Evolutionary conservation across 495 filamentous ascomycete genomes (phyloP).

Genomic region (Haplographium delicatum): DNA sequence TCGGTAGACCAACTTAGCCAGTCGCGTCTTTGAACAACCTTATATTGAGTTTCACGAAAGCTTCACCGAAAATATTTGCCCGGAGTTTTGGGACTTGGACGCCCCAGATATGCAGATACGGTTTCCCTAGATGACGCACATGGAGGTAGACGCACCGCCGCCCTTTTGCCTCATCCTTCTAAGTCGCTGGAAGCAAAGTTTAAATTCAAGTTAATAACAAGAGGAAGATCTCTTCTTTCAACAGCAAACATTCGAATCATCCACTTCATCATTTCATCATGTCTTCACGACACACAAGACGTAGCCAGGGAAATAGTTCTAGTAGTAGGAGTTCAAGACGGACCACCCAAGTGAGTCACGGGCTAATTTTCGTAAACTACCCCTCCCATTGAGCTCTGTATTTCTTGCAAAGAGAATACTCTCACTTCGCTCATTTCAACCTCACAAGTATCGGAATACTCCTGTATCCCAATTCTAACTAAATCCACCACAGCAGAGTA

Average conservation of each 20-base stretch:
- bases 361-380: slow-evolving; percentile 19
- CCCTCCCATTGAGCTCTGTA: slow-evolving; percentile 3
- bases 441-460: not conserved
- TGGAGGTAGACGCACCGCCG: not conserved
- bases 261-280: slow-evolving; percentile 4
- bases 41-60: not conserved
- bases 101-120: not conserved
- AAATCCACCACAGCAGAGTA: slow-evolving; percentile 13
- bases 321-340: slow-evolving; percentile 13
- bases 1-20: not conserved
- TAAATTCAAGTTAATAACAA: not conserved
- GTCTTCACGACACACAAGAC: slow-evolving; percentile 15
- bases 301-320: slow-evolving; percentile 9
- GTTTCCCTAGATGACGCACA: not conserved
- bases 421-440: not conserved
- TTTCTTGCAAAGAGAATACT: not conserved
- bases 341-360: slow-evolving; percentile 21
- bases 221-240: not conserved
- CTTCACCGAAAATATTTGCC: not conserved
- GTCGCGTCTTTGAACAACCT: not conserved
- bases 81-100: not conserved
- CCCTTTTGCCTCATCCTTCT: slow-evolving; percentile 1
- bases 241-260: not conserved
- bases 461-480: too few relatives aligned
- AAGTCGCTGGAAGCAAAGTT: not conserved